A percentile compares a stretch with the other conserved stretches of the same genome.
phyloP scores from a whole-genome alignment of 208 protist genomes.

The Phytomonas francai region DNA sequence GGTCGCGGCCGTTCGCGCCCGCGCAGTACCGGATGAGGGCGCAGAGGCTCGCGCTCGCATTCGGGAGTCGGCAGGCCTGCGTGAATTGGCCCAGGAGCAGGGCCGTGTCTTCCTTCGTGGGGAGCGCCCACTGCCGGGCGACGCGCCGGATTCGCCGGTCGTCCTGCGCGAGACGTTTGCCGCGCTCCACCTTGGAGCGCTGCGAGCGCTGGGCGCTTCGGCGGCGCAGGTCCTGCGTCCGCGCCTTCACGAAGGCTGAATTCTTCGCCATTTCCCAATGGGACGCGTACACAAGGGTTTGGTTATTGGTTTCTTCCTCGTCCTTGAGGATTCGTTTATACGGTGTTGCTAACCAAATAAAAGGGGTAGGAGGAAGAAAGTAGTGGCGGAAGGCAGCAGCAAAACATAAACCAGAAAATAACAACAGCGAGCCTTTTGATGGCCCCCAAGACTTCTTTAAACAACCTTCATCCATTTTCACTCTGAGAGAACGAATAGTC shows the following conservation, averaged over 20 bases:
- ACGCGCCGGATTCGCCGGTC: slow-evolving; percentile 33
- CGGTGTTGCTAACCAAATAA: neutral
- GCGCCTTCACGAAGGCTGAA: slow-evolving; percentile 43
- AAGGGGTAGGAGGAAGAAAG: neutral
- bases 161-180: slow-evolving; percentile 37
- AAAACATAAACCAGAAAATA: neutral
- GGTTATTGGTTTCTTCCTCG: neutral
- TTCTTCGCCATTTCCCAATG: slow-evolving; percentile 55
- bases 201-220: slow-evolving; percentile 45
- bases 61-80: slow-evolving; percentile 66
- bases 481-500: neutral
- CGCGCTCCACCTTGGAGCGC: slow-evolving; percentile 39
- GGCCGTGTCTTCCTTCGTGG: slow-evolving; percentile 27
- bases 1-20: slow-evolving; percentile 3
- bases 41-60: slow-evolving; percentile 57
- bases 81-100: slow-evolving; percentile 71
- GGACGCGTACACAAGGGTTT: neutral
- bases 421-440: neutral
- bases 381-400: neutral
- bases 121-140: slow-evolving; percentile 23
- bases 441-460: neutral
- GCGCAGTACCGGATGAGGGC: slow-evolving; percentile 50
- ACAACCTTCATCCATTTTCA: neutral
- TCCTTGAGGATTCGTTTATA: slow-evolving; percentile 1
- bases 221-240: slow-evolving; percentile 44